phyloP scores from a whole-genome alignment of 169 alveolate species.

The Plasmodium gallinaceum region DNA sequence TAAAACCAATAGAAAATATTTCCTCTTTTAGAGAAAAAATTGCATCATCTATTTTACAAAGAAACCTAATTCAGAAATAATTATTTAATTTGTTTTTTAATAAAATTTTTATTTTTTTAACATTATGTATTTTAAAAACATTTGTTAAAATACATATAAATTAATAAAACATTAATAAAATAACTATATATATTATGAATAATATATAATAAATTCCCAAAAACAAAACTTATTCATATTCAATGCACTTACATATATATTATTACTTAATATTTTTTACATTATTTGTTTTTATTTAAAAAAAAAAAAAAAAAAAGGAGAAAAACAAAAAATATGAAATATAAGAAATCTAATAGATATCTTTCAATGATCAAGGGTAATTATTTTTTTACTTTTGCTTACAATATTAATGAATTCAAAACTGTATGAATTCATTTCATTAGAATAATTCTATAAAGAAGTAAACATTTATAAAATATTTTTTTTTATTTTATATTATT shows the following conservation, averaged over 20 bases:
- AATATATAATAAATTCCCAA: no score
- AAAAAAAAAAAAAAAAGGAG: not conserved
- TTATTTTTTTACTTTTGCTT: slow-evolving; percentile 19
- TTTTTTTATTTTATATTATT: not conserved
- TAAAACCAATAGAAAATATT: slow-evolving; percentile 26
- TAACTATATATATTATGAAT: no score
- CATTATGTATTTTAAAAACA: no score
- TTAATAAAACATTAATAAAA: no score
- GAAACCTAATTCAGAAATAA: not conserved
- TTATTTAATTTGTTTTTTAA: not conserved
- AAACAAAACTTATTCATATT: no score
- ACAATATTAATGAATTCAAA: slow-evolving; percentile 57
- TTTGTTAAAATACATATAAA: no score
- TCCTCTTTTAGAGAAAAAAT: slow-evolving; percentile 21
- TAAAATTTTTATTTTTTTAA: no score
- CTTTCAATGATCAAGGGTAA: slow-evolving; percentile 18
- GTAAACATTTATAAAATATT: not conserved
- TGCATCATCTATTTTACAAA: slow-evolving; percentile 19
- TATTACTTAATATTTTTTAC: not conserved
- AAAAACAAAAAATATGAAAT: not conserved
- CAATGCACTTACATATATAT: not conserved
- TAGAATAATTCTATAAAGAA: slow-evolving; percentile 10
- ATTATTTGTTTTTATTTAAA: not conserved
- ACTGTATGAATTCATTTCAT: slow-evolving; percentile 16
- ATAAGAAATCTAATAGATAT: not conserved